phyloP scores from a whole-genome alignment of 371 early-diverging fungal species.

The Mortierella sp. region DNA sequence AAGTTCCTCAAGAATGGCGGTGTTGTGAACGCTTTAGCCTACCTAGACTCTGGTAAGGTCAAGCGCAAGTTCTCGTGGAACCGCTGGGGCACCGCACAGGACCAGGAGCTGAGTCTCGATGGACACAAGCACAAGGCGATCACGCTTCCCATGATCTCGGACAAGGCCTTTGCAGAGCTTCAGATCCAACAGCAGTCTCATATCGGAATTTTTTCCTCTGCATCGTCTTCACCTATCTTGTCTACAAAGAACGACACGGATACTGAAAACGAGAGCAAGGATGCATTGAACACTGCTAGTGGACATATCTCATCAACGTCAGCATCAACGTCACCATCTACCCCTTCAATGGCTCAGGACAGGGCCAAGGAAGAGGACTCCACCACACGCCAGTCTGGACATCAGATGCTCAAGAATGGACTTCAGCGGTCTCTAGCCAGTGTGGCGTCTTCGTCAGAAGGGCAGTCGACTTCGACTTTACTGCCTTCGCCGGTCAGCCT shows the following conservation, averaged over 20 bases:
- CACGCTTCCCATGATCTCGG: conserved; percentile 30
- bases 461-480: conserved; percentile 10
- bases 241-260: conserved; percentile 23
- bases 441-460: conserved; percentile 1
- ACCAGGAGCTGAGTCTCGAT: conserved; percentile 40
- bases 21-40: conserved; percentile 58
- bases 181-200: conserved; percentile 15
- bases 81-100: conserved; percentile 59
- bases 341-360: not conserved
- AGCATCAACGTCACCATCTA: not conserved
- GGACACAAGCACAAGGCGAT: conserved; percentile 39
- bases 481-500: conserved; percentile 48
- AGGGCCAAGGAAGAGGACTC: not conserved
- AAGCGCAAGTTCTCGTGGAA: conserved; percentile 62
- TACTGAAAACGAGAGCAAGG: conserved; percentile 22
- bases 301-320: not conserved
- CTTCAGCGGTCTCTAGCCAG: conserved; percentile 21
- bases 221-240: conserved; percentile 36
- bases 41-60: conserved; percentile 57
- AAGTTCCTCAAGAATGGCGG: conserved; percentile 60
- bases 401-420: conserved; percentile 27
- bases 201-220: conserved; percentile 11
- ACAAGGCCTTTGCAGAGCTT: conserved; percentile 18
- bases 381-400: too few species aligned
- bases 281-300: not conserved